phyloP scores from a whole-genome alignment of 2,329 filamentous ascomycete genomes.

The Aspergillus tanneri region DNA sequence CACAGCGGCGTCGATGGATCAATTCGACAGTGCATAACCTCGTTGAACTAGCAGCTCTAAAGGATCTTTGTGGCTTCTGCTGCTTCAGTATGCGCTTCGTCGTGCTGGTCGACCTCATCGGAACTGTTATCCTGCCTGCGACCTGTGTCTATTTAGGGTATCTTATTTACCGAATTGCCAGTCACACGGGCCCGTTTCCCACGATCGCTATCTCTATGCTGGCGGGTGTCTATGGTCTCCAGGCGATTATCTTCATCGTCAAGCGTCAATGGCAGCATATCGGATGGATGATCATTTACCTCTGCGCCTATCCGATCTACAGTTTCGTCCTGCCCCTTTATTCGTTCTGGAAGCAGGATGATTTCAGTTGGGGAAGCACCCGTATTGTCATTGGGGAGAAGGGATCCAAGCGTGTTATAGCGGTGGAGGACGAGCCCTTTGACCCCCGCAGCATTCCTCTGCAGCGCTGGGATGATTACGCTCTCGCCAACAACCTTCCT shows the following conservation, averaged over 20 bases:
- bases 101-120: constrained; percentile 89
- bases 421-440: constrained; percentile 77
- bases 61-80: constrained; percentile 97
- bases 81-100: constrained; percentile 98
- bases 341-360: constrained; percentile 99
- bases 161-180: constrained; percentile 76
- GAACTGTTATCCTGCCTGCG: constrained; percentile 87
- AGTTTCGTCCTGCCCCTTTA: constrained; percentile 88
- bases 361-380: constrained; percentile 98
- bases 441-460: constrained; percentile 91
- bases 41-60: constrained; percentile 81
- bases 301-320: constrained; percentile 92
- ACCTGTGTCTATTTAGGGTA: constrained; percentile 85
- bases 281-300: constrained; percentile 99
- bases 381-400: constrained; percentile 95
- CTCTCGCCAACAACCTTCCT: constrained; percentile 78
- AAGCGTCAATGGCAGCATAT: constrained; percentile 98
- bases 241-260: constrained; percentile 92
- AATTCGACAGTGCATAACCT: constrained; percentile 98
- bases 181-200: constrained; percentile 71
- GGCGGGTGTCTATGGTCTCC: constrained; percentile 88
- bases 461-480: constrained; percentile 97
- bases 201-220: constrained; percentile 85
- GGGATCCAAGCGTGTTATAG: constrained; percentile 85
- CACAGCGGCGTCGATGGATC: constrained; percentile 98